phyloP scores from a whole-genome alignment of 345 rosid species.

The Arabis alpina region DNA sequence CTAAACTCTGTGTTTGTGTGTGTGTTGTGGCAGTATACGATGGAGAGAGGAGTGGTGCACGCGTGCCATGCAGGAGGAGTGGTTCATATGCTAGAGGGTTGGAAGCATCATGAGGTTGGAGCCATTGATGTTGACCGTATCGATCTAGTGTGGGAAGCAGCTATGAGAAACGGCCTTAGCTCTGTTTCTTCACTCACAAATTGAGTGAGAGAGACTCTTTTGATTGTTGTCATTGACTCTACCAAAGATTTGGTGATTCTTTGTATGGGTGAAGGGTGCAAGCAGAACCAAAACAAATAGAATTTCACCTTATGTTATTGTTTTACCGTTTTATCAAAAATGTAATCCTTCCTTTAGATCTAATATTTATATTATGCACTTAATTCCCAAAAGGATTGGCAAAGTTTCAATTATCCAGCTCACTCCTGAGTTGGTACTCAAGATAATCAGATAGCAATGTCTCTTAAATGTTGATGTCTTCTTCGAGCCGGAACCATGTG shows the following conservation, averaged over 20 bases:
- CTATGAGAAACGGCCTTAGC: constrained; percentile 74
- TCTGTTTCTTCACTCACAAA: constrained; percentile 52
- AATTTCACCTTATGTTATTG: no score
- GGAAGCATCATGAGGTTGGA: constrained; percentile 96
- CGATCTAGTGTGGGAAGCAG: constrained; percentile 92
- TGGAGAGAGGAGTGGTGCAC: constrained; percentile 97
- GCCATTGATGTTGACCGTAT: constrained; percentile 86
- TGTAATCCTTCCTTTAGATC: no score
- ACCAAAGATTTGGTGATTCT: constrained; percentile 33
- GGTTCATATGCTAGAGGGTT: constrained; percentile 87
- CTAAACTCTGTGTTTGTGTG: no score
- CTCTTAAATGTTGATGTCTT: no score
- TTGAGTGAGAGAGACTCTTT: constrained; percentile 11
- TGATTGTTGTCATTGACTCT: constrained; percentile 11
- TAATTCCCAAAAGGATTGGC: no score
- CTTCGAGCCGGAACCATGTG: no score
- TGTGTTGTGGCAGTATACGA: constrained; percentile 69
- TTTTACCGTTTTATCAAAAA: no score
- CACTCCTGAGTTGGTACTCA: no score
- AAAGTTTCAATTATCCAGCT: no score
- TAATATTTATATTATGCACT: no score
- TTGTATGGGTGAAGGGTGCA: constrained; percentile 35
- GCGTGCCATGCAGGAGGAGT: constrained; percentile 99
- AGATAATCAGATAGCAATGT: no score
- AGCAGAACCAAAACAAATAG: no score